These are phyloP conservation scores for Breviolum minutum DNA, from an alignment of 73 alveolate species.

Conservation along the genomic window DNA sequence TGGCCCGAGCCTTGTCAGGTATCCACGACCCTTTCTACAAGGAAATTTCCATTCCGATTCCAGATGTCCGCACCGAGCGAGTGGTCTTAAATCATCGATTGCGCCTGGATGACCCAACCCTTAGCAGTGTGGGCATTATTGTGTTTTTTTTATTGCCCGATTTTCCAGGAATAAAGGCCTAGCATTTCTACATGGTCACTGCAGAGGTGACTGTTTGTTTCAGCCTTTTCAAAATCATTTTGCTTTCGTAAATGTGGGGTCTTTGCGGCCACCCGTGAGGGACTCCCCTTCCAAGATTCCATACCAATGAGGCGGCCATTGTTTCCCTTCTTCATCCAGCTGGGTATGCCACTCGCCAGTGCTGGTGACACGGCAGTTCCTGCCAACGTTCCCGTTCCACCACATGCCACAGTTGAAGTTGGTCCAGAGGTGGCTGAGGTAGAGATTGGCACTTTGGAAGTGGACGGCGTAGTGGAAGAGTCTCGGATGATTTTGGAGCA, in stretches of 20 bases:
- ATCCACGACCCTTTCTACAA: neutral
- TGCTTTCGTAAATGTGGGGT: neutral
- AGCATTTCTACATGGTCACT: too few relatives aligned
- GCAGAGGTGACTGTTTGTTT: too few relatives aligned
- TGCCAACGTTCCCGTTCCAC: too few relatives aligned
- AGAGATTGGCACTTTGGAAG: neutral
- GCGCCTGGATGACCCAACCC: neutral
- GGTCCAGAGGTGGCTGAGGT: neutral
- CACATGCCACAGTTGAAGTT: too few relatives aligned
- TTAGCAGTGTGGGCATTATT: too few relatives aligned
- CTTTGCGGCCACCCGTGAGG: neutral
- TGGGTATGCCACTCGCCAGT: conserved; percentile 3
- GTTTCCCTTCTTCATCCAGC: conserved; percentile 16
- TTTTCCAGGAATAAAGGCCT: too few relatives aligned
- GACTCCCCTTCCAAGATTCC: neutral
- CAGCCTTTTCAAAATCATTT: too few relatives aligned
- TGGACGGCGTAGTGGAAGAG: neutral
- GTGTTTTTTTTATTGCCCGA: too few relatives aligned
- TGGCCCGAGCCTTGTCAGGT: neutral
- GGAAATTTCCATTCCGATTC: neutral
- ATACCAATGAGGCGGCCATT: neutral
- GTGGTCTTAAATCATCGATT: neutral
- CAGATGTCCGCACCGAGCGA: neutral
- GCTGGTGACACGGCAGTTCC: neutral
- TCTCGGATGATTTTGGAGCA: neutral